These are phyloP conservation scores for Beauveria medogensis DNA, from an alignment of 2,329 filamentous ascomycete genomes.

Conservation along the genomic window DNA sequence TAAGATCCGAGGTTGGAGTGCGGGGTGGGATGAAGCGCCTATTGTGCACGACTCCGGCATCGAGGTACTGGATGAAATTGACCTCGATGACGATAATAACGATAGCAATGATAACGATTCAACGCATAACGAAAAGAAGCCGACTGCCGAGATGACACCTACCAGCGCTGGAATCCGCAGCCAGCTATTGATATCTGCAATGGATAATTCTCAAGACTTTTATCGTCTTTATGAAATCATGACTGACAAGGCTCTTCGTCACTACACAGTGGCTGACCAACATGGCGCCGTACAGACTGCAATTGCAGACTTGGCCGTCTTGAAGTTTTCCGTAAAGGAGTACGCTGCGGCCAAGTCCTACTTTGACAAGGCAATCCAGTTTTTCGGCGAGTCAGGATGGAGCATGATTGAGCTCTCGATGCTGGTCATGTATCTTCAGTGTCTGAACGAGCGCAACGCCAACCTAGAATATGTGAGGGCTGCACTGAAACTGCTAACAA, in stretches of 20 bases:
- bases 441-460: conserved; percentile 66
- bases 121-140: background rate
- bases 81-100: conserved; percentile 37
- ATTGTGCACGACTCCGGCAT: conserved; percentile 37
- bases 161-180: conserved; percentile 31
- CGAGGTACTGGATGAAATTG: conserved; percentile 49
- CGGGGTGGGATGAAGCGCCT: conserved; percentile 62
- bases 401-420: conserved; percentile 71
- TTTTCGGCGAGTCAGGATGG: conserved; percentile 75
- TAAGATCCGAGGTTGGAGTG: conserved; percentile 62
- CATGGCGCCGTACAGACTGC: conserved; percentile 68
- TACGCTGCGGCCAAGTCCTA: conserved; percentile 65
- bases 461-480: conserved; percentile 74
- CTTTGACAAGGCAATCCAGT: conserved; percentile 69
- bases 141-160: conserved; percentile 12
- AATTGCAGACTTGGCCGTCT: conserved; percentile 75
- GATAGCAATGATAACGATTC: conserved; percentile 13
- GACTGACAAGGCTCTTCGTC: conserved; percentile 76
- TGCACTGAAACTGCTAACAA: conserved; percentile 64
- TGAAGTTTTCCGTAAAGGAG: conserved; percentile 72
- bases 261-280: conserved; percentile 74
- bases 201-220: conserved; percentile 56
- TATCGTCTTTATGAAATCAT: conserved; percentile 63
- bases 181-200: conserved; percentile 50
- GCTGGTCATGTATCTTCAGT: conserved; percentile 77